Evolutionary conservation across 1,284 basidiomycete species (phyloP), one percentile per base, ranked within the genome.

Genomic region (Moesziomyces sp.): DNA sequence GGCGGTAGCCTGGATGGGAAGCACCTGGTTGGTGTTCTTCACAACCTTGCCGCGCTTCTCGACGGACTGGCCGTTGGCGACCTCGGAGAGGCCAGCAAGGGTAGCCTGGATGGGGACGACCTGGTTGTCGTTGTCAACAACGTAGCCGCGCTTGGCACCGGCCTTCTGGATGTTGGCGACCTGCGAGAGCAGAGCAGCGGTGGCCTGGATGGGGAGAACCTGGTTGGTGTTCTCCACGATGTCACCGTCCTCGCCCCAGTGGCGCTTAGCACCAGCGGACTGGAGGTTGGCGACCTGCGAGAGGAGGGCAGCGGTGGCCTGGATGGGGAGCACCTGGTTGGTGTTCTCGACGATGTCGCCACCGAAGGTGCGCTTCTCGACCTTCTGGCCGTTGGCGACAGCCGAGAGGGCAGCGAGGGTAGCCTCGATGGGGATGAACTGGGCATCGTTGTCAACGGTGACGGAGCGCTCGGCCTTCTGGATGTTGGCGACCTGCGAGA

Each of bases 141-240:
- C 24, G 53, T 54, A 58, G 50, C 44, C 62, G 19, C 68, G 62
- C 58, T 58, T 59, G 34, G 26, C 24, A 34, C 42, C 44, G 26
- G 58, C 52, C 52, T 60, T 61, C 52, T 67, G 57, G 14, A 49
- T 48, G 65, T 68, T 73, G 44, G 50, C 14, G n/a, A 74, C 71
- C 19, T 40, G 34, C 1, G 71, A 66, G 45, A 74, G 71, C 19
- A 48, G 65, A 26, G 71, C 65, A 26, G 24, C 34, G 13, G 59
- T 62, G 18, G 43, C 52, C 59, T 62, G 59, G 52, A 62, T 56
- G 46, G 59, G 59, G 10, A 56, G 21, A 13, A 62, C 47, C 49
- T 62, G 59, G 48, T 47, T 52, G 48, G 30, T 38, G 59, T 62
- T 62, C 28, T 55, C 48, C 3, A 30, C 30, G 9, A 30, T 8